phyloP scores from a whole-genome alignment of 2,329 filamentous ascomycete species.

The Exophiala xenobiotica region DNA sequence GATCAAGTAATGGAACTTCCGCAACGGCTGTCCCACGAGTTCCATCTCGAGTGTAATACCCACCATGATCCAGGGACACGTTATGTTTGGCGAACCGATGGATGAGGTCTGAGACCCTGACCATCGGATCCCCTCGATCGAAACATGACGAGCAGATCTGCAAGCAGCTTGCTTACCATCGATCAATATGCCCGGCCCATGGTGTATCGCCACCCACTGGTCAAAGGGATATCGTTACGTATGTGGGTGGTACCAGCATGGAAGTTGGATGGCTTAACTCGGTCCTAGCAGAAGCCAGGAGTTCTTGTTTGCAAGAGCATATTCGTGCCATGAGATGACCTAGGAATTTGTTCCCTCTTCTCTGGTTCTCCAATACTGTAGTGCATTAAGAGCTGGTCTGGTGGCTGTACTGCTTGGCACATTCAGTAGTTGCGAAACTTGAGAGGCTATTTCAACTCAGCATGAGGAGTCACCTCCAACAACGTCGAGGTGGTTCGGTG shows the following conservation, averaged over 20 bases:
- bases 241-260: slow-evolving; percentile 57
- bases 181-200: slow-evolving; percentile 32
- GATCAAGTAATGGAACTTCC: slow-evolving; percentile 70
- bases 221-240: slow-evolving; percentile 53
- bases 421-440: slow-evolving; percentile 55
- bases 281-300: slow-evolving; percentile 63
- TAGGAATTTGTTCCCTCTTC: too few relatives aligned
- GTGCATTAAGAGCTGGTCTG: slow-evolving; percentile 53
- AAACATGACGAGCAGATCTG: slow-evolving; percentile 50
- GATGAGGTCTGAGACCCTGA: slow-evolving; percentile 49
- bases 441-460: slow-evolving; percentile 61
- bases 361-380: too few relatives aligned
- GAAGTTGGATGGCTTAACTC: too few relatives aligned
- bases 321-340: too few relatives aligned
- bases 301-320: too few relatives aligned
- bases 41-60: slow-evolving; percentile 54
- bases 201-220: too few relatives aligned
- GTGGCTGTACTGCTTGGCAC: slow-evolving; percentile 54
- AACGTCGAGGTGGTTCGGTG: slow-evolving; percentile 44
- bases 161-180: slow-evolving; percentile 36
- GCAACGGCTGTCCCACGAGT: slow-evolving; percentile 69
- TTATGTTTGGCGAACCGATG: slow-evolving; percentile 58
- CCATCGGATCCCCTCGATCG: slow-evolving; percentile 54
- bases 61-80: slow-evolving; percentile 29
- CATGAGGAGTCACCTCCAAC: slow-evolving; percentile 46